Base-by-base conservation (phyloP, 768 basidiomycete species). In the Lactarius akahatsu region DNA sequence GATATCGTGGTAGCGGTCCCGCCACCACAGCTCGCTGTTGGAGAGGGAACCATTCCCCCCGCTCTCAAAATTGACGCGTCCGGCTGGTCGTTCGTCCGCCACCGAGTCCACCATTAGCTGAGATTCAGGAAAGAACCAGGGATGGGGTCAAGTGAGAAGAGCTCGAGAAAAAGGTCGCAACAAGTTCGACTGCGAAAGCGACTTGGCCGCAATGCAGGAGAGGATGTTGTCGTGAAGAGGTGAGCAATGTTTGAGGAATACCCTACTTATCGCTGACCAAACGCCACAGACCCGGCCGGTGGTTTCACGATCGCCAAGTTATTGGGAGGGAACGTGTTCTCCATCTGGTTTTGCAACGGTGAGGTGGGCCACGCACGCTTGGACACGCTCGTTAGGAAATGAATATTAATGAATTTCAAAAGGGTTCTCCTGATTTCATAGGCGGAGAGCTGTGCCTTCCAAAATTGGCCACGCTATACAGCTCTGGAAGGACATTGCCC, bases 1-100 rank as follows among this genome's bases (percentile, higher is more conserved):
- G 28, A 67, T 40, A 15, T 59, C 58, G 20, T 7, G 52, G 55
- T 65, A 65, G 28, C 16, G 58, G 56, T 60, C 38, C 30, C 63
- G 32, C 66, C 66, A 67, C 65, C 65, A 66, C 8, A 52, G 9
- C 28, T 66, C 65, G 20, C 65, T 62, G 23, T 16, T 13, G 50
- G 54, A 66, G 4, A 66, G 61, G 32, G 15, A 38, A 1, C 65
- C 65, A 41, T 54, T 18, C 36, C 54, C 61, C 15, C 50, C 40
- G 15, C 15, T 28, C 52, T 10, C 38, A 16, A 28, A 5, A 11
- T 20, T n/a, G 13, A 32, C 32, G 6, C 6, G 32, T 10, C 11
- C 2, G 5, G 47, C 4, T 15, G 13, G 23, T 32, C 18, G 28
- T 18, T 56, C 54, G 13, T 34, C 23, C 32, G 4, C 34, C 26